Conservation (phyloP, 371 early-diverging fungal species). For the Sanchytrium tribonematis region DNA sequence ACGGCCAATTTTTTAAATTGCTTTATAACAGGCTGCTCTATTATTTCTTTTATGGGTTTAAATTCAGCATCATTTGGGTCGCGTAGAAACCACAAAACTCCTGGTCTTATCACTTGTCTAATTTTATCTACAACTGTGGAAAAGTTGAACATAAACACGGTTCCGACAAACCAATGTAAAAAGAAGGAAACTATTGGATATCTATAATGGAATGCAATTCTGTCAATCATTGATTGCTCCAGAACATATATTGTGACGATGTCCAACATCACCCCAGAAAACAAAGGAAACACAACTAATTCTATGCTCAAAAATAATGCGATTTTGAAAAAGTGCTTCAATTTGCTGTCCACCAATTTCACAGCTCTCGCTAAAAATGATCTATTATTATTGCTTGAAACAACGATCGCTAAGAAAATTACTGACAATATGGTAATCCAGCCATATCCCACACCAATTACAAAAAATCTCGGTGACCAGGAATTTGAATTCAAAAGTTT, state of each 20-base stretch:
- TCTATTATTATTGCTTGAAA: too few relatives aligned
- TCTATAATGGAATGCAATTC: constrained; percentile 19
- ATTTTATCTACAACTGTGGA: constrained; percentile 42
- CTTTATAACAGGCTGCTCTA: background rate
- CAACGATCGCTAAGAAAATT: too few relatives aligned
- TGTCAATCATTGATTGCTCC: constrained; percentile 20
- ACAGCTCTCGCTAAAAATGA: too few relatives aligned
- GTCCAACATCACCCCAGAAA: constrained; percentile 51
- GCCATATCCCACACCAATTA: too few relatives aligned
- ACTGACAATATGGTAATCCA: too few relatives aligned
- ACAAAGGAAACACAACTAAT: constrained; percentile 50
- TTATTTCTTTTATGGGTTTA: constrained; percentile 64
- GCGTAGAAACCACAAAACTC: constrained; percentile 38
- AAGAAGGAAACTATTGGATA: constrained; percentile 37
- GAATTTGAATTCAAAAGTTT: too few relatives aligned
- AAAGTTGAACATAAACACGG: constrained; percentile 67
- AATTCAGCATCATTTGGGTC: constrained; percentile 77
- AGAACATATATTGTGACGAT: constrained; percentile 35
- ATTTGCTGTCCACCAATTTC: too few relatives aligned
- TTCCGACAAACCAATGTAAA: constrained; percentile 55
- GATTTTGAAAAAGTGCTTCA: constrained; percentile 23
- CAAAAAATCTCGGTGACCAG: too few relatives aligned
- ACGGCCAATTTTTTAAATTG: constrained; percentile 47
- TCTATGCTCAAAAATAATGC: constrained; percentile 52
- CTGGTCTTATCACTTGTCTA: constrained; percentile 20